Percentiles rank a stretch among this genome's conserved stretches.
These are phyloP conservation scores for Backusella circina DNA, from an alignment of 192 early-diverging fungal species.

Conservation along the genomic window DNA sequence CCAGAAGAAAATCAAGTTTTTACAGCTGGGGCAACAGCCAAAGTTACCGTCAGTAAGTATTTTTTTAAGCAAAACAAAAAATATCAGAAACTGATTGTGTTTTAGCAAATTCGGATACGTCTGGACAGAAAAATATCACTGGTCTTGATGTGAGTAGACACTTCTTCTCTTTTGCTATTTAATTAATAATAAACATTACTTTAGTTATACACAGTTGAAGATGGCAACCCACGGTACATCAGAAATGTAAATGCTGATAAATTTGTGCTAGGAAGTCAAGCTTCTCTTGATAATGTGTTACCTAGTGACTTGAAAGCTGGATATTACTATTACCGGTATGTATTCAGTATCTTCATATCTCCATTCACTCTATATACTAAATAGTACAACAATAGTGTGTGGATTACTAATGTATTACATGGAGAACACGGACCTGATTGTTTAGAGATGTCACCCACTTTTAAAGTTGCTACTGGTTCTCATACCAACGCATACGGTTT, in stretches of 20 bases:
- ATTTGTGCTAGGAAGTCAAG: conserved; percentile 11
- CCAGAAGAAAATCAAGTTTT: conserved; percentile 7
- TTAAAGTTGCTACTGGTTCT: conserved; percentile 18
- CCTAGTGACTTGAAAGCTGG: conserved; percentile 10
- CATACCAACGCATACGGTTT: conserved; percentile 18
- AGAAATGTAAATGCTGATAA: conserved; percentile 13
- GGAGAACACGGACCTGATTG: conserved; percentile 25
- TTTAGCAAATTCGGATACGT: not conserved
- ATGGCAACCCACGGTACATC: conserved; percentile 11
- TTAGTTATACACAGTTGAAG: conserved; percentile 3
- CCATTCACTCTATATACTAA: not conserved
- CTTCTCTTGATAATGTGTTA: conserved; percentile 11
- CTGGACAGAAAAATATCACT: conserved; percentile 17
- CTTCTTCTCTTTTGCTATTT: not conserved
- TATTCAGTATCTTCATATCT: not conserved
- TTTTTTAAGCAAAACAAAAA: not conserved
- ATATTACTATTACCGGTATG: conserved; percentile 23
- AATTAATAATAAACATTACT: not conserved
- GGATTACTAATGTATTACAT: conserved; percentile 20
- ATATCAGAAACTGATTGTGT: not conserved
- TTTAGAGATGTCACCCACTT: conserved; percentile 21
- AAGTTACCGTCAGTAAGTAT: conserved; percentile 29
- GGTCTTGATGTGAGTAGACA: conserved; percentile 20
- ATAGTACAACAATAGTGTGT: conserved; percentile 2
- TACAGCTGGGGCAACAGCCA: conserved; percentile 7